Evolutionary conservation across 176 grass and related monocot species (phyloP).

Genomic region (Oryza meyeriana): DNA sequence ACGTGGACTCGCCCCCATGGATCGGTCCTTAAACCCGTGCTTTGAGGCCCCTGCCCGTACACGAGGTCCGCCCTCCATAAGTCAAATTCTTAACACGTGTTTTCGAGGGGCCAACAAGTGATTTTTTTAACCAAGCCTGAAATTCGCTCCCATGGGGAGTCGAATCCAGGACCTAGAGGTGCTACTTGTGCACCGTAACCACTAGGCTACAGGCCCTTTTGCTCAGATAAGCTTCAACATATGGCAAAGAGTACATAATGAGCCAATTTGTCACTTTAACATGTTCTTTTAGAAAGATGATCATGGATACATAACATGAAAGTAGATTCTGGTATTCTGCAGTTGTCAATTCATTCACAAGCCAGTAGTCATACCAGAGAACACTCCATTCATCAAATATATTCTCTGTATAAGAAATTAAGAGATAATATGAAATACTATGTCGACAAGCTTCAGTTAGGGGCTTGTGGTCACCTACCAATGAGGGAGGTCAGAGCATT

Average conservation of each 20-base stretch:
- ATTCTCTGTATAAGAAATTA: background rate
- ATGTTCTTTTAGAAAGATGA: background rate
- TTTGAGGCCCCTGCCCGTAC: too few species aligned
- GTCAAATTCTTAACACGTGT: too few species aligned
- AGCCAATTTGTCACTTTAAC: background rate
- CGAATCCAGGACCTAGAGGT: too few species aligned
- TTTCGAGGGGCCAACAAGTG: too few species aligned
- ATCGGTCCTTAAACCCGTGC: too few species aligned
- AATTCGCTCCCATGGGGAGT: too few species aligned
- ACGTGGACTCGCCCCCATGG: too few species aligned
- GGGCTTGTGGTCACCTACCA: background rate
- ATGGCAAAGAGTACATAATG: background rate
- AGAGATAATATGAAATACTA: background rate
- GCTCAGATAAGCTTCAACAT: background rate
- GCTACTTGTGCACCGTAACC: too few species aligned
- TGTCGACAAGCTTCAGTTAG: background rate
- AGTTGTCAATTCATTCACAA: conserved; percentile 10
- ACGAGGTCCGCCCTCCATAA: too few species aligned
- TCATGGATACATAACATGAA: background rate
- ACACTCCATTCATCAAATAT: background rate
- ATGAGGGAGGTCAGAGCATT: background rate
- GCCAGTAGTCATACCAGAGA: background rate
- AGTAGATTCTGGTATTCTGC: conserved; percentile 15
- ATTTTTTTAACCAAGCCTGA: too few species aligned
- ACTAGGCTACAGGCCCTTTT: too few species aligned